phyloP scores from a whole-genome alignment of 2,329 filamentous ascomycete species.

The Zasmidium cellare region DNA sequence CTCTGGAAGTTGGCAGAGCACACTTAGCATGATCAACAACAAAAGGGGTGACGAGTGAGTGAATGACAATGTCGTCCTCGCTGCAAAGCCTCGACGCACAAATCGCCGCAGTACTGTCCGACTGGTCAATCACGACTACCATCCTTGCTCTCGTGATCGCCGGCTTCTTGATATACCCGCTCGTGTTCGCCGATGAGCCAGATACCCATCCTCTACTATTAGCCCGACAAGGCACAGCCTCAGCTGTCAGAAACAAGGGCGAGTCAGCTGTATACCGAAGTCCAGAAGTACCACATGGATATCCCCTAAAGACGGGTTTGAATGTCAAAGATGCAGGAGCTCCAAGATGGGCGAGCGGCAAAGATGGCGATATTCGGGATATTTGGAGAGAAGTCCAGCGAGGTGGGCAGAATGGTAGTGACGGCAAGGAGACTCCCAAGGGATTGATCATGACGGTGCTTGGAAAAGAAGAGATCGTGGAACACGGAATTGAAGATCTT shows the following conservation, averaged over 20 bases:
- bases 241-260: conserved; percentile 76
- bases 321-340: conserved; percentile 79
- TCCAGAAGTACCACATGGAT: conserved; percentile 81
- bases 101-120: conserved; percentile 67
- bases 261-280: conserved; percentile 85
- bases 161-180: conserved; percentile 67
- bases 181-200: conserved; percentile 73
- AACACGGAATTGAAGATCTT: conserved; percentile 70
- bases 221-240: conserved; percentile 76
- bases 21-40: neutral
- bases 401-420: conserved; percentile 57
- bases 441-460: conserved; percentile 77
- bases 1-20: neutral
- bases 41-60: neutral
- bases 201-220: conserved; percentile 92
- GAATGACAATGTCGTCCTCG: conserved; percentile 16
- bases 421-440: conserved; percentile 58
- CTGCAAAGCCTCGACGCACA: conserved; percentile 62
- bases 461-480: conserved; percentile 71
- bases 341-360: conserved; percentile 79
- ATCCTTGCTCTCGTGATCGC: conserved; percentile 66
- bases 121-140: conserved; percentile 83
- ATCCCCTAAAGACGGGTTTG: conserved; percentile 73
- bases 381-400: conserved; percentile 72
- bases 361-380: conserved; percentile 87